Percentiles rank a stretch among this genome's conserved stretches.
phyloP scores from a whole-genome alignment of 2,329 filamentous ascomycete genomes.

The Microcyclospora tardicrescens region DNA sequence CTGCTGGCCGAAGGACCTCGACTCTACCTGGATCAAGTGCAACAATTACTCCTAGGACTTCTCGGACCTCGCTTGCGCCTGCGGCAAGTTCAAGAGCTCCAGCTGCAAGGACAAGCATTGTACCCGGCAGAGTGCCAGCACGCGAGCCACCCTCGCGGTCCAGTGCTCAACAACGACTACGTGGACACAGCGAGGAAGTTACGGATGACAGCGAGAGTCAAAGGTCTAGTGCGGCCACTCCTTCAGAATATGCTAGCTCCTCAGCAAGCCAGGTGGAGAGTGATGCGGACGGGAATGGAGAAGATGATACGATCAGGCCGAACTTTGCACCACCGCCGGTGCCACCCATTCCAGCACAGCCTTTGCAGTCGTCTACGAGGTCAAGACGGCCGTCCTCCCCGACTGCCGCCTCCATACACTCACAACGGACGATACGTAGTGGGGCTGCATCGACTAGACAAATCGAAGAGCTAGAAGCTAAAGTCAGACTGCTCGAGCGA shows the following conservation, averaged over 20 bases:
- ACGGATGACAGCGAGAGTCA: slow-evolving; percentile 13
- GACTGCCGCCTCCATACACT: slow-evolving; percentile 17
- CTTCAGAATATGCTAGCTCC: slow-evolving; percentile 10
- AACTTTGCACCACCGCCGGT: slow-evolving; percentile 21
- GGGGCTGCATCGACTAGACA: slow-evolving; percentile 47
- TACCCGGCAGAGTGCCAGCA: slow-evolving; percentile 4
- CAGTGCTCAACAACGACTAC: slow-evolving; percentile 7
- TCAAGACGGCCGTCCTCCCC: slow-evolving; percentile 23
- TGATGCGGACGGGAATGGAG: slow-evolving; percentile 10
- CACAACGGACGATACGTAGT: slow-evolving; percentile 26
- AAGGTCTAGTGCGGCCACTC: slow-evolving; percentile 7
- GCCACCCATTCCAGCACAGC: slow-evolving; percentile 13
- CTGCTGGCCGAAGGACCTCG: slow-evolving; percentile 18
- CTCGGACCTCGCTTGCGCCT: slow-evolving; percentile 8
- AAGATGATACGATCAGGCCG: slow-evolving; percentile 12
- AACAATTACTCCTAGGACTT: slow-evolving; percentile 13
- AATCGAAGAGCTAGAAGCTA: slow-evolving; percentile 78
- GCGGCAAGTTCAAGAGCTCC: slow-evolving; percentile 6
- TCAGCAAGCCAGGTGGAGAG: slow-evolving; percentile 11
- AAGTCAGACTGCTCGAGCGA: slow-evolving; percentile 74
- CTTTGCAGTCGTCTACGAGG: slow-evolving; percentile 10
- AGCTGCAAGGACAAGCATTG: slow-evolving; percentile 2
- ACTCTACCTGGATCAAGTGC: slow-evolving; percentile 19
- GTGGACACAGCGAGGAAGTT: slow-evolving; percentile 12
- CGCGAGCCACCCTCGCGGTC: slow-evolving; percentile 5